Evolutionary conservation across 352 stramenopile genomes (phyloP), one percentile per base, ranked within the genome.

Genomic region (Globisporangium heterothallicum): DNA sequence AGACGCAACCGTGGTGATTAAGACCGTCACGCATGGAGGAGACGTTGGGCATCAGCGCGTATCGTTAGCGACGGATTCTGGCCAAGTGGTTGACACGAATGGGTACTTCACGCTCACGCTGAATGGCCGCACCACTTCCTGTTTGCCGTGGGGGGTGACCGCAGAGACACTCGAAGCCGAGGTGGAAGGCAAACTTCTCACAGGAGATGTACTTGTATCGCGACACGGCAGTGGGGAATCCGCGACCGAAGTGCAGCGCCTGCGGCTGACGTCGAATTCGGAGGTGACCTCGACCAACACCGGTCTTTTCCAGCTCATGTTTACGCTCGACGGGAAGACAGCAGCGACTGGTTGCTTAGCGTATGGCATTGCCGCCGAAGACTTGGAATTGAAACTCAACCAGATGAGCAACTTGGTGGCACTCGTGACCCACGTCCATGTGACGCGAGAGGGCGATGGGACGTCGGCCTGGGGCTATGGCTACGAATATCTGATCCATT

Each of bases 31-130:
- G 5, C 73, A 96, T 8, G 90, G 90, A n/a, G 88, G 88, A 0
- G 70, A 68, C 27, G 68, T 92, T 35, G 78, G 76, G 6, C 84
- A 93, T 12, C 88, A 97, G 54, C 74, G 70, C 2, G 54, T 97
- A 16, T 80, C 59, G 8, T 61, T 97, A 0, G 76, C 90, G 36
- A 94, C 86, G 2, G 85, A 97, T 44, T 80, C 70, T 40, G 88
- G 88, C 0, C 66, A 76, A 56, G 66, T 93, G 0, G 27, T 74
- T 6, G 82, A 91, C 41, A 43, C 67, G 0, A 63, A 35, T 3
- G 82, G 82, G 0, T 91, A 79, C 44, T 93, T 79, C 57, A 64
- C 68, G 41, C 32, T 93, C 16, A 47, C 47, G 0, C 42, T 77
- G 0, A 64, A 61, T 12, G 49, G 24, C 1, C 18, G 26, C 1